Conservation (phyloP, 2,329 filamentous ascomycete genomes). For the Fusarium sp. region DNA sequence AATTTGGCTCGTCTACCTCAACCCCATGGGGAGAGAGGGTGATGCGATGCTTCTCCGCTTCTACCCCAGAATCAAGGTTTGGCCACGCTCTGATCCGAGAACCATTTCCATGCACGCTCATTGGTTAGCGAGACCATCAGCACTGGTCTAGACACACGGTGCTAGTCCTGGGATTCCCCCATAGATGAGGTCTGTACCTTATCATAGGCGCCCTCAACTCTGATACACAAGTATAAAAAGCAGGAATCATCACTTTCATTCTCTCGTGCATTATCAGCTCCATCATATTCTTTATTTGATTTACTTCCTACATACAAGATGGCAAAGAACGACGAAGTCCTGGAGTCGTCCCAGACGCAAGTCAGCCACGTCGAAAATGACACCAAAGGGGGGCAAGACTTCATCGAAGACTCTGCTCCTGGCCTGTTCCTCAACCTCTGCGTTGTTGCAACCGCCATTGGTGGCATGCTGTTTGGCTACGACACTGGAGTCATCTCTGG, state of each 20-base stretch:
- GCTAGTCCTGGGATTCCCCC: neutral
- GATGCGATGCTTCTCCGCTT: neutral
- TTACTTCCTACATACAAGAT: neutral
- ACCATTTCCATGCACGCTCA: neutral
- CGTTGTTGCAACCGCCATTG: neutral
- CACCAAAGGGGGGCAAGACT: neutral
- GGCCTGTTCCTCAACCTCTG: neutral
- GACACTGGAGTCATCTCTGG: constrained; percentile 52
- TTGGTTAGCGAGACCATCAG: neutral
- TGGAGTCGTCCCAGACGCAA: neutral
- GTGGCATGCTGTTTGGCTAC: constrained; percentile 19
- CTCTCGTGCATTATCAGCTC: neutral
- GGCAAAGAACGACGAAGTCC: neutral
- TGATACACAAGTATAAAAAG: neutral
- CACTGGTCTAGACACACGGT: neutral
- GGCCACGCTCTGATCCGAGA: neutral
- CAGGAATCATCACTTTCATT: neutral
- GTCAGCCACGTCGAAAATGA: neutral
- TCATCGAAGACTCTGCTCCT: neutral
- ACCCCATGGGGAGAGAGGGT: neutral
- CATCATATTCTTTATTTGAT: neutral
- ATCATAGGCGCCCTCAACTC: neutral
- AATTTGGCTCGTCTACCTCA: neutral
- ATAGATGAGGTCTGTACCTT: neutral
- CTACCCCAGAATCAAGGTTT: neutral